Percentiles rank a stretch among this genome's conserved stretches.
Evolutionary conservation across 1,139 yeast species (phyloP).

Genomic region (Taphrina communis): DNA sequence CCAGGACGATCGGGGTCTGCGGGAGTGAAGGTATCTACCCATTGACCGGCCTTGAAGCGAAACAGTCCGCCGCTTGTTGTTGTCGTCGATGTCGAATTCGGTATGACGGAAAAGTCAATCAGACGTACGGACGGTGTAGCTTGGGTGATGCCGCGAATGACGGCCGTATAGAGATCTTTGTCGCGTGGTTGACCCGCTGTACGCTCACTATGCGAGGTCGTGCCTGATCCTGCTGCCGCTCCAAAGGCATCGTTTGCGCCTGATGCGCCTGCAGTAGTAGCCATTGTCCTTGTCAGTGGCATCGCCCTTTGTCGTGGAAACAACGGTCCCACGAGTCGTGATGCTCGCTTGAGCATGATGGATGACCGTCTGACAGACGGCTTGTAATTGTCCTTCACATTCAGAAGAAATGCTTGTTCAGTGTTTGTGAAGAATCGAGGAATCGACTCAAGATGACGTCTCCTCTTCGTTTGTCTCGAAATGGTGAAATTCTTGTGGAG

Average conservation of each 20-base stretch:
- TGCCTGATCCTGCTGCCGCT: background rate
- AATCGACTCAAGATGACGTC: slow-evolving; percentile 1
- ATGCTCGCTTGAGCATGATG: background rate
- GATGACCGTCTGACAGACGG: no score
- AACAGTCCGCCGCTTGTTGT: slow-evolving; percentile 16
- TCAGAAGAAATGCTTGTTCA: no score
- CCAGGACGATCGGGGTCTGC: slow-evolving; percentile 30
- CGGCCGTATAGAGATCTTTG: slow-evolving; percentile 13
- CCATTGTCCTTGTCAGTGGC: no score
- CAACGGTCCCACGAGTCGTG: background rate
- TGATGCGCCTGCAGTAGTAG: no score
- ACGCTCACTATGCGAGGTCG: slow-evolving; percentile 29
- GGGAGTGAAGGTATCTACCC: slow-evolving; percentile 40
- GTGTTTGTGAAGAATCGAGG: background rate
- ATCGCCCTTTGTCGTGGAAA: background rate
- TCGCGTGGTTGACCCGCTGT: slow-evolving; percentile 31
- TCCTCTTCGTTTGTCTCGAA: background rate
- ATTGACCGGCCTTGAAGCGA: slow-evolving; percentile 38
- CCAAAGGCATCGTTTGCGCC: background rate
- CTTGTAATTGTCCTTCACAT: no score
- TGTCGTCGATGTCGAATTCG: background rate
- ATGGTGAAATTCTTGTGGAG: background rate
- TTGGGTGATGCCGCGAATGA: slow-evolving; percentile 28
- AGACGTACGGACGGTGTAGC: slow-evolving; percentile 32
- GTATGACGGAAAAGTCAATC: slow-evolving; percentile 27